Base-by-base conservation (phyloP, 208 protist genomes). In the Tritrichomonas foetus region DNA sequence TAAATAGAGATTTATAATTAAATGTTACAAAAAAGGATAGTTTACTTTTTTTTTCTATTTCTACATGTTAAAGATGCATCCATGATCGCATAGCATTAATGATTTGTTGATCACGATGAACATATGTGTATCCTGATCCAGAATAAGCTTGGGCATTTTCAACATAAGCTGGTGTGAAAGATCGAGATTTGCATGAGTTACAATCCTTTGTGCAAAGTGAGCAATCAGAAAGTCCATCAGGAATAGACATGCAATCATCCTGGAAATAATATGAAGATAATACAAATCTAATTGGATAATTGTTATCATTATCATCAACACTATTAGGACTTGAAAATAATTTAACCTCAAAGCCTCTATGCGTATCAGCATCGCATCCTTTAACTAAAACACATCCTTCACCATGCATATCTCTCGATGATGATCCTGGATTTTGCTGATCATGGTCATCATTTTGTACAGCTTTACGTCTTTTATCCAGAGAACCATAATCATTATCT, bases 401-500 rank as follows among this genome's bases (percentile, higher is more conserved):
- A n/a, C 94, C 95, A 25, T 94, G 93, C 96, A 97, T 97, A 93
- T 97, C 96, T 66, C 96, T 74, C 5, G 95, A 96, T 50, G 94
- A 95, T 1, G 74, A 94, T 66, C 94, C 96, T 36, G 72, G 53
- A 49, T 95, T 96, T 53, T 97, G 96, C 92, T 97, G 95, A 80
- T 97, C 96, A 89, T 93, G 53, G 66, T 97, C 96, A 89, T 97
- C 96, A 66, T 97, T 97, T 93, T 97, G 95, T 36, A 97, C 95
- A 20, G 94, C 96, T 49, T 94, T 84, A 16, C 96, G 39, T 20
- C 36, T 30, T 3, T 9, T 49, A 9, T 49, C 36, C 27, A 94
- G 22, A 0, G 20, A 93, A 36, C 75, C 66, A 47, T 72, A 44
- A 49, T 72, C 49, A 16, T 55, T 50, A 22, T 39, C 41, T 16